phyloP scores from a whole-genome alignment of 768 basidiomycete genomes.

The Phylloporus sp. region DNA sequence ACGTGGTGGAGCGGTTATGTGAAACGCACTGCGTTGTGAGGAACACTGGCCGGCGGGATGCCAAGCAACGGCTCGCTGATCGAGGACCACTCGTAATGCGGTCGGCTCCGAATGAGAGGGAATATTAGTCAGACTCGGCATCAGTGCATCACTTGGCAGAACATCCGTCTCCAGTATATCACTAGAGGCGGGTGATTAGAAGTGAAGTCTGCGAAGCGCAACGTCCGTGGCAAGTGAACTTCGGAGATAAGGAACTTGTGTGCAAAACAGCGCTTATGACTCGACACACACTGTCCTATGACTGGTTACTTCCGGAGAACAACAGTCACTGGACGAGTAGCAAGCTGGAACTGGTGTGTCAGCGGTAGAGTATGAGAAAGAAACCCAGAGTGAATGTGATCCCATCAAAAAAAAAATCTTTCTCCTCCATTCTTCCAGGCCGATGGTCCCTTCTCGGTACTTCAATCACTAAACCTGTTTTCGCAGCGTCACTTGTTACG shows the following conservation, averaged over 20 bases:
- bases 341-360: background rate
- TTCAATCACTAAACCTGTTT: background rate
- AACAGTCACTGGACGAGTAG: background rate
- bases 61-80: background rate
- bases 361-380: background rate
- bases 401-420: background rate
- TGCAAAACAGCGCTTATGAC: background rate
- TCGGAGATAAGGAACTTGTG: background rate
- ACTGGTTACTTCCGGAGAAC: background rate
- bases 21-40: conserved; percentile 11
- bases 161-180: background rate
- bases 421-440: background rate
- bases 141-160: background rate
- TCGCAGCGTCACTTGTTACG: background rate
- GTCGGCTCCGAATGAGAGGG: background rate
- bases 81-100: background rate
- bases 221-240: background rate
- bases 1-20: conserved; percentile 1
- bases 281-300: background rate
- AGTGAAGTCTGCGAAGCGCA: background rate
- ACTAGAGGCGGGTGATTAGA: background rate
- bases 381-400: background rate
- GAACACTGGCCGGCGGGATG: background rate
- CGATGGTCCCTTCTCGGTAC: background rate
- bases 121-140: background rate